Percentiles rank a stretch among this genome's conserved stretches.
Conservation (phyloP, 257 asterid species). For the Nicotiana attenuata region DNA sequence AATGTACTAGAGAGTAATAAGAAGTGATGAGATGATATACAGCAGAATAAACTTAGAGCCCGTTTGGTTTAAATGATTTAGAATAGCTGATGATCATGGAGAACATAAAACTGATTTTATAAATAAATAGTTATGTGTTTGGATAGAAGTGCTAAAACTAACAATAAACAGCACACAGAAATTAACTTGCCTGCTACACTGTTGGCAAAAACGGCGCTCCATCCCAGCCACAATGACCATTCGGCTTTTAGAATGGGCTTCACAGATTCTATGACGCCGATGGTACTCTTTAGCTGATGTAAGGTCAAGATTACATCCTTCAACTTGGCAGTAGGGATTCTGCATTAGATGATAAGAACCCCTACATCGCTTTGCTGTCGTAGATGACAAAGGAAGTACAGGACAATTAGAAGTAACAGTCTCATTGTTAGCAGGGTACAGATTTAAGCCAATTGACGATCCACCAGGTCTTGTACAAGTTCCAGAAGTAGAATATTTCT, state of each 20-base stretch:
- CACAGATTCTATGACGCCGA: conserved; percentile 61
- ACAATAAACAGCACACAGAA: too few species aligned
- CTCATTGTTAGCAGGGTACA: conserved; percentile 14
- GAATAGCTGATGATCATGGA: background rate
- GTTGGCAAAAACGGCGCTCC: conserved; percentile 75
- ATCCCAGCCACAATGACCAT: conserved; percentile 53
- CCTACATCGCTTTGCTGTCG: conserved; percentile 25
- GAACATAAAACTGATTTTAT: background rate
- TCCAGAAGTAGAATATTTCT: conserved; percentile 8
- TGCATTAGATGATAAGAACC: conserved; percentile 35
- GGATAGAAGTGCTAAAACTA: too few species aligned
- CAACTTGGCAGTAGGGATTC: conserved; percentile 69
- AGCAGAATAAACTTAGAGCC: too few species aligned
- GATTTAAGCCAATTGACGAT: conserved; percentile 26
- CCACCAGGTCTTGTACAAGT: conserved; percentile 15
- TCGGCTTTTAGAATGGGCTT: conserved; percentile 62
- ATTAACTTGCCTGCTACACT: conserved; percentile 64
- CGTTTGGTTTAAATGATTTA: background rate
- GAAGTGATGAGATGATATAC: background rate
- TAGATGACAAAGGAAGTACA: conserved; percentile 13
- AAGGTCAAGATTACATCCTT: conserved; percentile 67
- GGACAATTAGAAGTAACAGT: background rate
- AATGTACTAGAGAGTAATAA: background rate
- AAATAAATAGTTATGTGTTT: background rate
- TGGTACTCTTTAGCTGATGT: conserved; percentile 61